These are phyloP conservation scores for Vitis cinerea DNA, from an alignment of 164 flowering plant species.

Conservation along the genomic window DNA sequence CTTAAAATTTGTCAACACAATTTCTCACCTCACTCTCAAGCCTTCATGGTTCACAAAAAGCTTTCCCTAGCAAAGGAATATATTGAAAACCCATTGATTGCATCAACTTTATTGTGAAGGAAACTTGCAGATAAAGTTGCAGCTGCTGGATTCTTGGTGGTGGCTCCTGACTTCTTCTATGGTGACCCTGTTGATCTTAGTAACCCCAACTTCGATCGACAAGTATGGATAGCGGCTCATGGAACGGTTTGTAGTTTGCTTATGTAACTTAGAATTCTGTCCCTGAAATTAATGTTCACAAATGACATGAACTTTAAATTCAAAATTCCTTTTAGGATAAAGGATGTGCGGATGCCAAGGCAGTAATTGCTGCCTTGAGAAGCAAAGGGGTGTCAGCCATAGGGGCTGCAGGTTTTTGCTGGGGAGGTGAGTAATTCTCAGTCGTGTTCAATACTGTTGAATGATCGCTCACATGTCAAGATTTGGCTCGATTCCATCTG, in stretches of 20 bases:
- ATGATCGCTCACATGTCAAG: neutral
- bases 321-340: slow-evolving; percentile 28
- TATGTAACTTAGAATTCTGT: too few species aligned
- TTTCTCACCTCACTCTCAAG: too few species aligned
- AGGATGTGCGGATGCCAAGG: slow-evolving; percentile 47
- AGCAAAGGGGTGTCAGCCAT: slow-evolving; percentile 35
- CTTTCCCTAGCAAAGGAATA: neutral
- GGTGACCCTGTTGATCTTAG: slow-evolving; percentile 23
- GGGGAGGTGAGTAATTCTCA: slow-evolving; percentile 33
- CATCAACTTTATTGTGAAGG: slow-evolving; percentile 12
- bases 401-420: slow-evolving; percentile 56
- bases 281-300: neutral
- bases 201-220: slow-evolving; percentile 7
- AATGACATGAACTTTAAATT: neutral
- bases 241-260: slow-evolving; percentile 19
- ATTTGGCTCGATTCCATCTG: neutral
- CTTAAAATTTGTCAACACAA: too few species aligned
- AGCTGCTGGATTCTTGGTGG: slow-evolving; percentile 29
- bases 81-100: neutral
- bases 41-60: neutral
- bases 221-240: slow-evolving; percentile 21
- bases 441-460: neutral
- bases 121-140: slow-evolving; percentile 27
- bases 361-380: slow-evolving; percentile 38
- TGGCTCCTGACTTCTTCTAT: slow-evolving; percentile 36